Base-by-base conservation (phyloP, 352 stramenopile genomes). In the Thalassiosira hispida region DNA sequence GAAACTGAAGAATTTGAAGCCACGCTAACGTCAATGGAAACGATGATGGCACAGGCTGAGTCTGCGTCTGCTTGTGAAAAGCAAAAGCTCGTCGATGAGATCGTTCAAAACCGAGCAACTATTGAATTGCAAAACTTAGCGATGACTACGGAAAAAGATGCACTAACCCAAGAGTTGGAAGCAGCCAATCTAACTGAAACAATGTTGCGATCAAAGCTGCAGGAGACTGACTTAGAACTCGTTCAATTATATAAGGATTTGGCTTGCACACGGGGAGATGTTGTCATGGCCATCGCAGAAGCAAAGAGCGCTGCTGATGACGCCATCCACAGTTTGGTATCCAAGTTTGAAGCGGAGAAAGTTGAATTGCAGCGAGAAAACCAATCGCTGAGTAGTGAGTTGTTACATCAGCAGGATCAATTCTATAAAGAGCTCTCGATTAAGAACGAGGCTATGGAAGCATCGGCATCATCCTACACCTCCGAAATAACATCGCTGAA, bases 191-290 rank as follows among this genome's bases (percentile, higher is more conserved):
- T 63, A 56, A 61, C 59, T 38, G 29, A 72, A 47, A 31, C 40
- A 2, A 46, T 22, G 40, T 53, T 79, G 23, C 69, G 46, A 62
- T 66, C 69, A 51, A 75, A 71, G 40, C 62, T 83, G 2, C 61
- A 76, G 9, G 47, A 49, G 31, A 62, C 44, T 62, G 53, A 66
- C 25, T 56, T 68, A 4, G 62, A 79, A 57, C 44, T 79, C 9
- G 35, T 23, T 14, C 69, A 76, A 38, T 44, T 79, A 64, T 79
- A 68, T 12, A 70, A 44, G 6, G 56, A 79, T 60, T 35, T 79
- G 22, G 12, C 62, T 42, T 67, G 23, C 63, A 68, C 38, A 20
- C 57, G 69, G 27, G 61, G 46, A 35, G 42, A 57, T 35, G 38
- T 69, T 61, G 46, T 67, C 23, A 33, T 29, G n/a, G 35, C 8